Conservation (phyloP, 2,329 filamentous ascomycete genomes). For the Graphium sp. region DNA sequence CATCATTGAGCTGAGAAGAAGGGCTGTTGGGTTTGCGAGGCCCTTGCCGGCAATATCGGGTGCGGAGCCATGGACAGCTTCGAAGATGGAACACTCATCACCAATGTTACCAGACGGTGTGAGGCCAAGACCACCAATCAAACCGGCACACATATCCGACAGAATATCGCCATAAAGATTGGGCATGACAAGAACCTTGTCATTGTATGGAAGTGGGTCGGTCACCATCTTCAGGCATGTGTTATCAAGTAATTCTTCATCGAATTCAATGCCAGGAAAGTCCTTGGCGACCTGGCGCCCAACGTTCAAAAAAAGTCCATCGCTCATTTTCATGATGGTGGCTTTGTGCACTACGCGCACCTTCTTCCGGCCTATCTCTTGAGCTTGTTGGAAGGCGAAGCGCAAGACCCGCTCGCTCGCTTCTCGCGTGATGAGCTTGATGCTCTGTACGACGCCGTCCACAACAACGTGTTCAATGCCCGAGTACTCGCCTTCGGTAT, state of each 20-base stretch:
- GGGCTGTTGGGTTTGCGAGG: constrained; percentile 91
- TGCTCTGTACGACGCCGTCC: constrained; percentile 95
- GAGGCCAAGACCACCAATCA: constrained; percentile 93
- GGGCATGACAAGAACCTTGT: constrained; percentile 96
- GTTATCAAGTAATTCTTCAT: constrained; percentile 96
- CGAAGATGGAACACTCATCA: constrained; percentile 98
- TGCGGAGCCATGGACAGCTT: constrained; percentile 94
- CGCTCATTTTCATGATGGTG: constrained; percentile 99
- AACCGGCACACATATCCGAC: constrained; percentile 97
- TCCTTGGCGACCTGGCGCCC: constrained; percentile 81
- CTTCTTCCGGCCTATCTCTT: constrained; percentile 84
- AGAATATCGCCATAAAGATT: constrained; percentile 99
- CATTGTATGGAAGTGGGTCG: constrained; percentile 91
- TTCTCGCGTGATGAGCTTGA: constrained; percentile 96
- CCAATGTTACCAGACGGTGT: constrained; percentile 98
- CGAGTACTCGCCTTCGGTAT: constrained; percentile 99
- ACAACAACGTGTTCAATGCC: constrained; percentile 98
- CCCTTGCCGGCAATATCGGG: constrained; percentile 93
- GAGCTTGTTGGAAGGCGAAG: constrained; percentile 96
- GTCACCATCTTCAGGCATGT: constrained; percentile 98
- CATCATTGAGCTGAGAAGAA: constrained; percentile 94
- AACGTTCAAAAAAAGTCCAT: constrained; percentile 90
- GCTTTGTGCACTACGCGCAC: constrained; percentile 98
- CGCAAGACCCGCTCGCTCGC: constrained; percentile 90
- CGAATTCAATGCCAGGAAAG: constrained; percentile 90